Evolutionary conservation across 2,329 filamentous ascomycete species (phyloP), one percentile per base, ranked within the genome.

Genomic region (Knufia fluminis): DNA sequence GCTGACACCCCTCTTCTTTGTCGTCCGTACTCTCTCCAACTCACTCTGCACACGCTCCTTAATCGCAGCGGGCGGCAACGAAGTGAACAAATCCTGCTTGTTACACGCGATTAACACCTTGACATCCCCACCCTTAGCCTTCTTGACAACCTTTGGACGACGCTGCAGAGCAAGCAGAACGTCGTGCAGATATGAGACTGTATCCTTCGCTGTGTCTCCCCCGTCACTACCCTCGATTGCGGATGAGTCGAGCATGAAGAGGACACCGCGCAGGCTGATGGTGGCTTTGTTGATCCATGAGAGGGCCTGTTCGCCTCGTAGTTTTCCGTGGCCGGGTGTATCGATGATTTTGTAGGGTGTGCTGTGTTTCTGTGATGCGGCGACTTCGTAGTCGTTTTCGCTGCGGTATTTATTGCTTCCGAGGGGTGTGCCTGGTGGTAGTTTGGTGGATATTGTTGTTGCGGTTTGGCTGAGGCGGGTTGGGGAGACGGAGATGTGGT

Each of bases 71-170:
- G 86, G 79, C 0, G 92, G 92, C 46, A 96, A 71, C 6, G 91
- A 88, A 0, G 92, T 96, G 65, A 98, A 98, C 1, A 98, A 75
- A 65, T 98, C 92, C 63, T 89, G 78, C 75, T 98, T 98, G 69
- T 97, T 98, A 48, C 89, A 90, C 1, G 89, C 90, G 28, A 98
- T 73, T 31, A 98, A 75, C 6, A 98, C 76, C 0, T 86, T 82
- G 7, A 92, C 75, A 19, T 78, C 73, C 40, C 75, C 72, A 1
- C 75, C 74, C 54, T 76, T 80, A 33, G 52, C 61, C 54, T 66
- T 68, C 46, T 56, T 56, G 3, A 39, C 47, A 2, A 49, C 47
- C 24, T 78, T 76, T 43, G 80, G 77, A 41, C 83, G 77, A 67
- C 83, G 85, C 71, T 97, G 92, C 51, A 98, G 73, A 2, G 78